Conservation (phyloP, 2,329 filamentous ascomycete species). For the Pseudocercospora eumusae region DNA sequence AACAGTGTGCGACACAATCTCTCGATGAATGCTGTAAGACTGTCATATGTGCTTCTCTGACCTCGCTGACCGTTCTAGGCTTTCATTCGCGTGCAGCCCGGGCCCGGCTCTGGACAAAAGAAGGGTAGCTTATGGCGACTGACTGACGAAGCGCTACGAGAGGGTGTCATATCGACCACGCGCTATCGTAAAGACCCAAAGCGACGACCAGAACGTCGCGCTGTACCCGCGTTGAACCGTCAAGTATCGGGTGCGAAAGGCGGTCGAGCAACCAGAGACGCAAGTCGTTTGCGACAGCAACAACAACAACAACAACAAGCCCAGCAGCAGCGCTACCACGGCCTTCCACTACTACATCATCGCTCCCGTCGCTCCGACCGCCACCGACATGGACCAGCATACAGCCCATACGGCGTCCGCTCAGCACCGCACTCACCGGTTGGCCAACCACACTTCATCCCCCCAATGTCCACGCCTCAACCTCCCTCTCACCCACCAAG, state of each 20-base stretch:
- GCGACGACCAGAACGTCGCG: slow-evolving; percentile 41
- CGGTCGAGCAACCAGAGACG: slow-evolving; percentile 45
- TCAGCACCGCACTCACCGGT: slow-evolving; percentile 17
- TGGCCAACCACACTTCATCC: slow-evolving; percentile 2
- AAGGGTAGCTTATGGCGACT: slow-evolving; percentile 78
- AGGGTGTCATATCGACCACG: slow-evolving; percentile 84
- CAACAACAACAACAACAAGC: slow-evolving; percentile 16
- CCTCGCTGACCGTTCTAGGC: slow-evolving; percentile 45
- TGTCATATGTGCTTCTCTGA: not conserved
- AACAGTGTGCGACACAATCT: slow-evolving; percentile 95
- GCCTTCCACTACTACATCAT: slow-evolving; percentile 1
- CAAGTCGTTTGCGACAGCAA: slow-evolving; percentile 31
- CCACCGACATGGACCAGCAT: slow-evolving; percentile 13
- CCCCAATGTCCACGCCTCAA: slow-evolving; percentile 9
- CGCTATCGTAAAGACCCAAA: slow-evolving; percentile 53
- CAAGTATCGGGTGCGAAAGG: slow-evolving; percentile 51
- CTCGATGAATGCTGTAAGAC: slow-evolving; percentile 86
- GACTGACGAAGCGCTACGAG: slow-evolving; percentile 64
- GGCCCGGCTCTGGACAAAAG: slow-evolving; percentile 53
- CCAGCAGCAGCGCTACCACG: slow-evolving; percentile 17
- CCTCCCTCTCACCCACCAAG: slow-evolving; percentile 15
- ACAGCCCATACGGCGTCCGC: slow-evolving; percentile 21
- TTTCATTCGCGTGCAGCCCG: slow-evolving; percentile 55
- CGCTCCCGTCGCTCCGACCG: slow-evolving; percentile 16
- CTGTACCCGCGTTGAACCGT: slow-evolving; percentile 42